A percentile compares a stretch with the other conserved stretches of the same genome.
Conservation (phyloP, 2,329 filamentous ascomycete species). For the Rutstroemia sydowiana region DNA sequence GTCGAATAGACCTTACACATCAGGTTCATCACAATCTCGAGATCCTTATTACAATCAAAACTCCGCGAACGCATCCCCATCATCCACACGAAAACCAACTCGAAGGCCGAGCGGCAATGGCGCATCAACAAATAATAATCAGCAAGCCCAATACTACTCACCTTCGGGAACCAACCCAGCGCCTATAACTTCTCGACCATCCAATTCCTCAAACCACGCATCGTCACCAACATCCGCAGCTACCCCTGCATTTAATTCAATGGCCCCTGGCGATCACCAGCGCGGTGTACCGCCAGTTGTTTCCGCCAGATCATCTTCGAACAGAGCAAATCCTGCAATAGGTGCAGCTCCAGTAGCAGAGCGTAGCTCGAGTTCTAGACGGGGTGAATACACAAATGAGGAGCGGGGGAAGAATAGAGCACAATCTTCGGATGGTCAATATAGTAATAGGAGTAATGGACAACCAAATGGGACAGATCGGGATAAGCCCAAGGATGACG, state of each 20-base stretch:
- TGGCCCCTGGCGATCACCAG: constrained; percentile 41
- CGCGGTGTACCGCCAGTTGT: constrained; percentile 63
- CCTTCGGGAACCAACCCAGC: constrained; percentile 17
- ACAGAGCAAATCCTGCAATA: constrained; percentile 33
- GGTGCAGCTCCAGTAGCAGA: constrained; percentile 22
- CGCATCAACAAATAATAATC: constrained; percentile 27
- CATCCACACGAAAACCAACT: constrained; percentile 45
- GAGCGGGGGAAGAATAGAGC: constrained; percentile 13
- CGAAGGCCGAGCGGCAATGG: constrained; percentile 46
- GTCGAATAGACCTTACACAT: constrained; percentile 44
- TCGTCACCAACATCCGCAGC: constrained; percentile 38
- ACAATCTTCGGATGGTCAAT: constrained; percentile 20
- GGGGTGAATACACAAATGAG: constrained; percentile 22
- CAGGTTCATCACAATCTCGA: constrained; percentile 45
- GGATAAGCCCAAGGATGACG: constrained; percentile 26
- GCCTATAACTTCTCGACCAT: constrained; percentile 14
- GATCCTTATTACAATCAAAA: constrained; percentile 45
- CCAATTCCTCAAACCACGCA: constrained; percentile 27
- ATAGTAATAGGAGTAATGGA: constrained; percentile 32
- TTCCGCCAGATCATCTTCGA: constrained; percentile 76
- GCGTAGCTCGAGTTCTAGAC: constrained; percentile 13
- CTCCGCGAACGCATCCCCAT: constrained; percentile 36
- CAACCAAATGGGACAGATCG: constrained; percentile 36
- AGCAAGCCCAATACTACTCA: constrained; percentile 26
- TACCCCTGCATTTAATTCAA: constrained; percentile 27